phyloP scores from a whole-genome alignment of 2,329 filamentous ascomycete species.

The Botrytis fragariae region DNA sequence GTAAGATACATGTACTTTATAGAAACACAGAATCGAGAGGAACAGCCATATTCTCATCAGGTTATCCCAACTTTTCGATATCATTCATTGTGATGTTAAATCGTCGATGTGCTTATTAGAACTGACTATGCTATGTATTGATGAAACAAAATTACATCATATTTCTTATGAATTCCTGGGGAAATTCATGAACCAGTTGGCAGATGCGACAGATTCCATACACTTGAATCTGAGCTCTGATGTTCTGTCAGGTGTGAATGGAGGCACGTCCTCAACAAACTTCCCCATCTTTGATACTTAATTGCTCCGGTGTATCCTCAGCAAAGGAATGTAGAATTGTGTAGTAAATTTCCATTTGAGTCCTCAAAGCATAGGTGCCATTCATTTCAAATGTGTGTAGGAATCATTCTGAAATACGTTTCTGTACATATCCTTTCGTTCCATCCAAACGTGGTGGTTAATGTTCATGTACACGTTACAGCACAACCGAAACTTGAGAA shows the following conservation, averaged over 20 bases:
- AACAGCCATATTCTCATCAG: too few relatives aligned
- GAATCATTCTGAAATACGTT: background rate
- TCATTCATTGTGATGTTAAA: background rate
- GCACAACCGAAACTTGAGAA: constrained; percentile 4
- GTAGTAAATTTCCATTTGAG: background rate
- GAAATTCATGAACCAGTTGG: background rate
- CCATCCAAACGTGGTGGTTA: background rate
- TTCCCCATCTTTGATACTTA: constrained; percentile 3
- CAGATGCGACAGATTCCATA: background rate
- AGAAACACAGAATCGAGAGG: background rate
- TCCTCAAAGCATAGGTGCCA: background rate
- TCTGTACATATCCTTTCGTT: background rate
- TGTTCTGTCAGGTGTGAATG: background rate
- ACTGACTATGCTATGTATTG: background rate
- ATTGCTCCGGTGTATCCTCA: background rate
- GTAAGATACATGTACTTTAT: background rate
- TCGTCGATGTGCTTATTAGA: background rate
- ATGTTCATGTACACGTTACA: constrained; percentile 14
- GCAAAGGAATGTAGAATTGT: background rate
- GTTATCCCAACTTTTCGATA: background rate
- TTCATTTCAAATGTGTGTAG: background rate
- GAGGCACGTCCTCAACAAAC: background rate
- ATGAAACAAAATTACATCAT: background rate
- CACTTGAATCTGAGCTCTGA: background rate
- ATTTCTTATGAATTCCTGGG: background rate